Percentiles rank a stretch among this genome's conserved stretches.
Conservation (phyloP, 495 filamentous ascomycete species). For the Cetradonia linearis region DNA sequence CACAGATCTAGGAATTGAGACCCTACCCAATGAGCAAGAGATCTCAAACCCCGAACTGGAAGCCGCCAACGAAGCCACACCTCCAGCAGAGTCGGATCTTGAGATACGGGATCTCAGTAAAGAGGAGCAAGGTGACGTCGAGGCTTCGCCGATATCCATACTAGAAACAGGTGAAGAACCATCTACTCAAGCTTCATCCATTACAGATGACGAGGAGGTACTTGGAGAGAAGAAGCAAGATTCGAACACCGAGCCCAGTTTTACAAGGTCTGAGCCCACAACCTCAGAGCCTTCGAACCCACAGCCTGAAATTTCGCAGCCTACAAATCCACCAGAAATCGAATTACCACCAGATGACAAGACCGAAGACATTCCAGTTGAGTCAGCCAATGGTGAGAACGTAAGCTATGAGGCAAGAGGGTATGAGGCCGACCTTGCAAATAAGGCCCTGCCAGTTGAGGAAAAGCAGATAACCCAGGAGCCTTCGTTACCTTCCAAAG, state of each 20-base stretch:
- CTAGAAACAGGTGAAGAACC: conserved; percentile 21
- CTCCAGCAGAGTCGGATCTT: conserved; percentile 6
- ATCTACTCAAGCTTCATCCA: conserved; percentile 26
- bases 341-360: neutral
- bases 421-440: neutral
- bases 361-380: neutral
- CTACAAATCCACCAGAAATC: neutral
- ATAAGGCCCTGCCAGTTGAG: neutral
- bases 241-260: neutral
- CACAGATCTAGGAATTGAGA: conserved; percentile 9
- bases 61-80: conserved; percentile 27
- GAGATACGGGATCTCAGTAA: conserved; percentile 3
- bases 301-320: neutral
- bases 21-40: neutral
- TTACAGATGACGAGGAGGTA: conserved; percentile 20
- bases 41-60: neutral
- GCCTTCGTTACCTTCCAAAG: neutral
- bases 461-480: neutral
- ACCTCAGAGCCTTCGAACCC: neutral
- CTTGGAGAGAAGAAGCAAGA: conserved; percentile 3
- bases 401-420: neutral
- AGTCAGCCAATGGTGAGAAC: neutral
- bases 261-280: neutral
- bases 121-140: conserved; percentile 11
- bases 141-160: conserved; percentile 23